Evolutionary conservation across 2,329 filamentous ascomycete species (phyloP).

Genomic region (Diplocarpon mali): DNA sequence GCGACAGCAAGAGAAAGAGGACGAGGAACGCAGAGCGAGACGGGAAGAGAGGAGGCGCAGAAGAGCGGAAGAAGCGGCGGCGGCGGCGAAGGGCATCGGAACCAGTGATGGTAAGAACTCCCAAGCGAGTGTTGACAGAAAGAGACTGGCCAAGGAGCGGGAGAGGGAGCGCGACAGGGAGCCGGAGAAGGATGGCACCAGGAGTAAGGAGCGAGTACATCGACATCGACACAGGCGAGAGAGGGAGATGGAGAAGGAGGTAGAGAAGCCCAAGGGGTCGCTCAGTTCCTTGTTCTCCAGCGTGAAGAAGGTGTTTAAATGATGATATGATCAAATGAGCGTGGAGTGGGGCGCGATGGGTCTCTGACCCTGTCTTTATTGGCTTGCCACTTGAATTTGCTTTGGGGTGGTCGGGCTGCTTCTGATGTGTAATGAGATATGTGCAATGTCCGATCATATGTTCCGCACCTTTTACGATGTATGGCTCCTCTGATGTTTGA

Average conservation of each 20-base stretch:
- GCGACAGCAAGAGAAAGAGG: conserved; percentile 17
- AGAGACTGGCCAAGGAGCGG: not conserved
- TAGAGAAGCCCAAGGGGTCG: conserved; percentile 13
- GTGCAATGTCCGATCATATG: not conserved
- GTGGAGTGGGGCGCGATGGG: not conserved
- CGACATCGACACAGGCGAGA: conserved; percentile 11
- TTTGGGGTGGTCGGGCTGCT: conserved; percentile 1
- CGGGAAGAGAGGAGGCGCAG: conserved; percentile 18
- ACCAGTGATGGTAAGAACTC: conserved; percentile 2
- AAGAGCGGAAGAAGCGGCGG: conserved; percentile 17
- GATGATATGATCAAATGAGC: conserved; percentile 3
- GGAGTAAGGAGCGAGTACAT: conserved; percentile 12
- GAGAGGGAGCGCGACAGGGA: not conserved
- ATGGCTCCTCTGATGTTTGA: not conserved
- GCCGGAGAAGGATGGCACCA: conserved; percentile 6
- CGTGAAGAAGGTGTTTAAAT: conserved; percentile 17
- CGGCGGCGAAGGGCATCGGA: not conserved
- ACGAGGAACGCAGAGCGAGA: conserved; percentile 15
- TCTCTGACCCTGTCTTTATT: no score
- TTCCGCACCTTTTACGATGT: not conserved
- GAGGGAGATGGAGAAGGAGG: conserved; percentile 7
- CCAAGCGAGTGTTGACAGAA: not conserved
- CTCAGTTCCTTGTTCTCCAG: conserved; percentile 13
- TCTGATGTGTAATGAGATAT: conserved; percentile 11
- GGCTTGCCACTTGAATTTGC: not conserved